A percentile compares a stretch with the other conserved stretches of the same genome.
Evolutionary conservation across 2,329 filamentous ascomycete species (phyloP).

Genomic region (Dactylonectria estremocensis): DNA sequence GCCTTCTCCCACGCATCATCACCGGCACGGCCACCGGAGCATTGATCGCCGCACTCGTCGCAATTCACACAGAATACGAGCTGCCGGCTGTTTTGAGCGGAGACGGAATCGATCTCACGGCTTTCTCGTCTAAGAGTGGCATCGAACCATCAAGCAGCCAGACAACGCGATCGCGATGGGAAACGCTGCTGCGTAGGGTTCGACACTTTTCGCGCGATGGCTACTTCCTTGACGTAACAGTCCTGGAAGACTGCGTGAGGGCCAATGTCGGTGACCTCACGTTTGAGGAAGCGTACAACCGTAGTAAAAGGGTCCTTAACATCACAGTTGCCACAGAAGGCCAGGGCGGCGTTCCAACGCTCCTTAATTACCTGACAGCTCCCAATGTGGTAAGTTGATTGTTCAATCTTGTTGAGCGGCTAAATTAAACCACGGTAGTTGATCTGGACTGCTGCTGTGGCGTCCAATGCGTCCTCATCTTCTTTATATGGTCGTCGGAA

Average conservation of each 20-base stretch:
- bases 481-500: conserved; percentile 77
- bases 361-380: conserved; percentile 93
- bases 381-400: conserved; percentile 84
- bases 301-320: conserved; percentile 89
- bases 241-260: conserved; percentile 87
- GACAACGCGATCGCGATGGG: conserved; percentile 61
- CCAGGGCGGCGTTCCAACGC: conserved; percentile 82
- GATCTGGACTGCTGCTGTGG: conserved; percentile 85
- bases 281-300: conserved; percentile 91
- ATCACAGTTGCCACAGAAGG: conserved; percentile 88
- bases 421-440: conserved; percentile 64
- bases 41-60: conserved; percentile 89
- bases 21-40: conserved; percentile 93
- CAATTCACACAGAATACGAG: conserved; percentile 91
- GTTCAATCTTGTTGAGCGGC: not conserved
- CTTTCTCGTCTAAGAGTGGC: conserved; percentile 70
- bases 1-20: conserved; percentile 89
- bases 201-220: conserved; percentile 81
- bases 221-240: conserved; percentile 86
- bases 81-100: conserved; percentile 83
- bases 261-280: conserved; percentile 91
- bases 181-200: conserved; percentile 77
- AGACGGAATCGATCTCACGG: conserved; percentile 85
- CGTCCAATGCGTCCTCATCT: conserved; percentile 78
- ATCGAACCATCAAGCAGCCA: conserved; percentile 53